phyloP scores from a whole-genome alignment of 495 filamentous ascomycete genomes.

The Barbatosphaeria neglecta region DNA sequence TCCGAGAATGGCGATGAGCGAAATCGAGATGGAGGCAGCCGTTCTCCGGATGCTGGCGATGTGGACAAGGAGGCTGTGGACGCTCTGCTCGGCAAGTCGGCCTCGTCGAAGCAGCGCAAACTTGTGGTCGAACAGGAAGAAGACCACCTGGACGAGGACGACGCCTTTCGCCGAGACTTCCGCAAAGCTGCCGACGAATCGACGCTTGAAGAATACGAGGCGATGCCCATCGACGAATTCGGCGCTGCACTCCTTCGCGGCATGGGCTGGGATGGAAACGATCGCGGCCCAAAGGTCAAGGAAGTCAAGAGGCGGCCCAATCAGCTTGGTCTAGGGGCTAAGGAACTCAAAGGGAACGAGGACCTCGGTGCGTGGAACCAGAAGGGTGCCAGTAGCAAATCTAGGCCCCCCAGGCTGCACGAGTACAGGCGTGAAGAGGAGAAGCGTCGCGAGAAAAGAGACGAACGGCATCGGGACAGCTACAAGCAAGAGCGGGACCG shows the following conservation, averaged over 20 bases:
- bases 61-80: constrained; percentile 67
- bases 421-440: constrained; percentile 33
- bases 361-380: constrained; percentile 40
- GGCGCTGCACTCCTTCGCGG: constrained; percentile 76
- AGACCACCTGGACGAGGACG: constrained; percentile 40
- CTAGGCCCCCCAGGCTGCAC: constrained; percentile 26
- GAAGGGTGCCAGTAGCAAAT: constrained; percentile 11
- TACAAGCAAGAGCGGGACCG: constrained; percentile 38
- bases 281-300: constrained; percentile 35
- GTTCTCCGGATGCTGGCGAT: neutral
- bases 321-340: constrained; percentile 71
- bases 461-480: constrained; percentile 26
- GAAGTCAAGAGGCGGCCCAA: constrained; percentile 55
- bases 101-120: constrained; percentile 4
- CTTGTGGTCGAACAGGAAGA: constrained; percentile 13
- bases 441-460: constrained; percentile 25
- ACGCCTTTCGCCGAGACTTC: constrained; percentile 57
- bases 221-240: constrained; percentile 87
- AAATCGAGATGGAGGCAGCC: constrained; percentile 31
- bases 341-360: constrained; percentile 57
- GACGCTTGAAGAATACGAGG: constrained; percentile 72
- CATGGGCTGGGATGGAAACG: constrained; percentile 90
- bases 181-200: constrained; percentile 62
- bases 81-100: constrained; percentile 52
- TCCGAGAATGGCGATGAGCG: constrained; percentile 13